Evolutionary conservation across 768 basidiomycete genomes (phyloP).

Genomic region (Termitomyces sp.): DNA sequence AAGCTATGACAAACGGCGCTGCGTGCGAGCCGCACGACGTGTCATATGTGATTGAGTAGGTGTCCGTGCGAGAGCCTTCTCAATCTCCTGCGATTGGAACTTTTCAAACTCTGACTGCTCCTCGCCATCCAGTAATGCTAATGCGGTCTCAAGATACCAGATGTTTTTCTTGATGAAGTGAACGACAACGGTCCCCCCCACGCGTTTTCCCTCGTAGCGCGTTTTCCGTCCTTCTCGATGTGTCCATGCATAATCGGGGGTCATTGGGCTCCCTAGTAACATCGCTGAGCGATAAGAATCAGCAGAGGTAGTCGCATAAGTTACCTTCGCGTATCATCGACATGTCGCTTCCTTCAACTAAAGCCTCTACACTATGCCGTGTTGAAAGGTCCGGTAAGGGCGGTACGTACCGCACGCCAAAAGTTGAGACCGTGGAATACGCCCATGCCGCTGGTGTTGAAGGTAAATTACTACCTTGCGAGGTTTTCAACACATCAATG

Average conservation of each 20-base stretch:
- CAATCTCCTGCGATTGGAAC: conserved; percentile 24
- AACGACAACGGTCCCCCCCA: conserved; percentile 92
- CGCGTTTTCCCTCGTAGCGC: conserved; percentile 61
- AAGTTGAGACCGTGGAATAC: conserved; percentile 75
- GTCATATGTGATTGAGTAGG: conserved; percentile 6
- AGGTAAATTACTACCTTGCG: conserved; percentile 24
- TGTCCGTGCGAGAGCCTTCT: conserved; percentile 14
- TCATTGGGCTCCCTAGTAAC: conserved; percentile 48
- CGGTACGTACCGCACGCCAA: conserved; percentile 69
- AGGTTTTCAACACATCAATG: conserved; percentile 27
- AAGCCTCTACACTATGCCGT: conserved; percentile 77
- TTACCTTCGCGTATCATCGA: conserved; percentile 61
- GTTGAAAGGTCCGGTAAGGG: conserved; percentile 63
- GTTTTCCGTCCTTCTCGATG: conserved; percentile 64
- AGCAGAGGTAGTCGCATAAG: conserved; percentile 3
- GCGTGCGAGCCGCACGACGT: conserved; percentile 1
- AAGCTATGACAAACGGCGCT: conserved; percentile 6
- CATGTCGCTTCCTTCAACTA: conserved; percentile 91
- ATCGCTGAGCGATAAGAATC: conserved; percentile 2
- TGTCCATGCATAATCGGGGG: conserved; percentile 62
- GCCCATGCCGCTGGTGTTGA: conserved; percentile 37
- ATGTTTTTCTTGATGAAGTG: conserved; percentile 97
- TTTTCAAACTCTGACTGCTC: conserved; percentile 57
- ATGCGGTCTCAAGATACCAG: conserved; percentile 93
- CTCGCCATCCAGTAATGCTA: conserved; percentile 80